Base-by-base conservation (phyloP, 257 asterid species). In the Ocimum tenuiflorum region DNA sequence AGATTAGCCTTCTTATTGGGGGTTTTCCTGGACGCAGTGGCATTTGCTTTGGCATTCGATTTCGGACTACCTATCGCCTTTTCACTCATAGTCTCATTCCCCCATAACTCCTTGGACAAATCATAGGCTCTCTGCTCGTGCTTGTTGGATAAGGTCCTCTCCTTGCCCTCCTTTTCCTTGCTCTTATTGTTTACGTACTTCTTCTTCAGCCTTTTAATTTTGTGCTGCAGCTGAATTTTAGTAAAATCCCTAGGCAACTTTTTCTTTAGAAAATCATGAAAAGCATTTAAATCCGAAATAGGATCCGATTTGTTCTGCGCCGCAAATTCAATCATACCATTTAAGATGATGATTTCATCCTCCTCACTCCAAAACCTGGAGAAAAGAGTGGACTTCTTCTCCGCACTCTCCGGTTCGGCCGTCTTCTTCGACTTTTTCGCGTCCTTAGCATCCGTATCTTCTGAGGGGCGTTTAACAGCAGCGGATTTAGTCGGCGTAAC, bases 311-410 rank as follows among this genome's bases (percentile, higher is more conserved):
- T 80, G 38, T 77, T 81, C 69, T 74, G 62, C 2, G 54, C 14
- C 7, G 49, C 7, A 13, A 77, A 85, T 10, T 87, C 94, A 12
- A 71, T 50, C 77, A 89, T 74, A 3, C 95, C 95, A 50, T 80
- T 42, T 0, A 87, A 56, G 13, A 85, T 65, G 2, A 9, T 85
- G 17, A 87, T 78, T 59, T 86, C 96, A 14, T 89, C 96, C 0
- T 80, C 89, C 33, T 87, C 88, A 23, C 82, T 83, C 83, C 83
- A 87, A 18, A 89, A 42, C 63, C 94, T 81, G 74, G 77, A 89
- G 31, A 89, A 83, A 45, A 71, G 50, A 47, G 7, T 57, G 1
- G 65, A 3, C 56, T 69, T 75, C 7, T 58, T 60, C 63, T 23
- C 73, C 0, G 73, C 58, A 17, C 33, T 20, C 41, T 70, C 81